Evolutionary conservation across 1,284 basidiomycete species (phyloP).

Genomic region (Naganishia sp.): DNA sequence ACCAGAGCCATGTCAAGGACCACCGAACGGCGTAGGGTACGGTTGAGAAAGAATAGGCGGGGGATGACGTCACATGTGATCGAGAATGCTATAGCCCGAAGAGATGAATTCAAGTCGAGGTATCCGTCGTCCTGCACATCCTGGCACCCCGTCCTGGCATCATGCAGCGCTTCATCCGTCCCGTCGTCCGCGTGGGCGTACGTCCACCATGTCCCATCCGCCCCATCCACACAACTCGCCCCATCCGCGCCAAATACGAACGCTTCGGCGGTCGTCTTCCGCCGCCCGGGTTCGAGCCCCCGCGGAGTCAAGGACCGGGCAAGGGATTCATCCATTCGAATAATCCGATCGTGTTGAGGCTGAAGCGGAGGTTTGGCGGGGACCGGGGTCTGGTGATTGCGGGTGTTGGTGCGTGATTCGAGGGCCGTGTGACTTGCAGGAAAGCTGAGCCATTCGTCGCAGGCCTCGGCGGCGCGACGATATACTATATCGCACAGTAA

Average conservation of each 20-base stretch:
- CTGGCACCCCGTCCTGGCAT: background rate
- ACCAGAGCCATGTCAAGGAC: constrained; percentile 23
- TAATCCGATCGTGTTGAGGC: constrained; percentile 37
- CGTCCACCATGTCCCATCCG: background rate
- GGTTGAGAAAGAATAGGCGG: background rate
- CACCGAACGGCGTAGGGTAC: constrained; percentile 8
- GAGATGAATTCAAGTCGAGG: background rate
- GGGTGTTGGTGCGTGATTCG: constrained; percentile 5
- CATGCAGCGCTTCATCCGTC: constrained; percentile 3
- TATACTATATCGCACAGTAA: constrained; percentile 66
- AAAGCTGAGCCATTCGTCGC: constrained; percentile 39
- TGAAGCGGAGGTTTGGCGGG: constrained; percentile 46
- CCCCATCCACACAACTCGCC: constrained; percentile 33
- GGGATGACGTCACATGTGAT: too few relatives aligned
- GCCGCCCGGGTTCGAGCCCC: constrained; percentile 18
- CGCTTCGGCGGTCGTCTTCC: constrained; percentile 38
- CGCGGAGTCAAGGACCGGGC: constrained; percentile 56
- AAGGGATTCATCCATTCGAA: constrained; percentile 4
- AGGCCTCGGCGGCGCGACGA: constrained; percentile 53
- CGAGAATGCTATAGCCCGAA: background rate
- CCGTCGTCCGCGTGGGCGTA: background rate
- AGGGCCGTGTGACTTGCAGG: background rate
- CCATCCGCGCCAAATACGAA: constrained; percentile 41
- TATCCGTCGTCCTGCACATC: background rate
- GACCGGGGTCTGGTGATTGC: constrained; percentile 45